phyloP scores from a whole-genome alignment of 2,329 filamentous ascomycete species.

The Pestalotiopsis fici region DNA sequence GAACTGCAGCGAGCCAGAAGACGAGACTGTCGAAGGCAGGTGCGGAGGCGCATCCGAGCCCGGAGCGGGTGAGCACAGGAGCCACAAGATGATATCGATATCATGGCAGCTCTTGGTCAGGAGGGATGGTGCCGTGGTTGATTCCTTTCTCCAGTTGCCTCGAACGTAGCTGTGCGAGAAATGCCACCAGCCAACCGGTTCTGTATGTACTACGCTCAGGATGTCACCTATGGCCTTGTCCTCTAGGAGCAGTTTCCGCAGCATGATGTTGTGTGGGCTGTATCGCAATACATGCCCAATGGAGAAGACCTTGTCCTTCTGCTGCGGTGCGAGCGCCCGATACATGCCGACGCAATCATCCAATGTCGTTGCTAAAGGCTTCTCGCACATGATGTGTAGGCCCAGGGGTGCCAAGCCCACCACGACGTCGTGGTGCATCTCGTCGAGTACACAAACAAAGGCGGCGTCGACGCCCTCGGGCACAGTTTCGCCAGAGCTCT shows the following conservation, averaged over 20 bases:
- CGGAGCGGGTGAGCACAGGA: conserved; percentile 73
- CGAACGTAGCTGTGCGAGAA: conserved; percentile 89
- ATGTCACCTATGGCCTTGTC: conserved; percentile 81
- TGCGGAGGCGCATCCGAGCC: conserved; percentile 57
- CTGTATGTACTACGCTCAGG: conserved; percentile 84
- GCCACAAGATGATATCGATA: conserved; percentile 89
- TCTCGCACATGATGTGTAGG: conserved; percentile 92
- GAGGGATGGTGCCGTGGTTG: conserved; percentile 75
- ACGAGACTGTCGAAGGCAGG: conserved; percentile 74
- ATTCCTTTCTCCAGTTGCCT: conserved; percentile 89
- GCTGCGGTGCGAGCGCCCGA: conserved; percentile 47
- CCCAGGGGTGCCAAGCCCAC: conserved; percentile 68
- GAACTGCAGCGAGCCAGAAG: conserved; percentile 74
- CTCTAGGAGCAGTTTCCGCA: conserved; percentile 76
- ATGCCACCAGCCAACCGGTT: conserved; percentile 96
- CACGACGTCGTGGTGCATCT: conserved; percentile 83
- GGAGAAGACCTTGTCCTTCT: conserved; percentile 64
- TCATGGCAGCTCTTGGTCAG: conserved; percentile 97
- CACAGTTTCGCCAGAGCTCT: conserved; percentile 47
- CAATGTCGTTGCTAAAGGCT: conserved; percentile 82
- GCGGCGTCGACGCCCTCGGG: conserved; percentile 61
- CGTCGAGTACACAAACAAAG: conserved; percentile 75
- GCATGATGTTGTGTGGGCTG: conserved; percentile 85
- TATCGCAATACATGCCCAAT: conserved; percentile 94
- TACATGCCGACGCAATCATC: conserved; percentile 78